A percentile compares a stretch with the other conserved stretches of the same genome.
These are phyloP conservation scores for Leishmania major DNA, from an alignment of 208 protist species.

Conservation along the genomic window DNA sequence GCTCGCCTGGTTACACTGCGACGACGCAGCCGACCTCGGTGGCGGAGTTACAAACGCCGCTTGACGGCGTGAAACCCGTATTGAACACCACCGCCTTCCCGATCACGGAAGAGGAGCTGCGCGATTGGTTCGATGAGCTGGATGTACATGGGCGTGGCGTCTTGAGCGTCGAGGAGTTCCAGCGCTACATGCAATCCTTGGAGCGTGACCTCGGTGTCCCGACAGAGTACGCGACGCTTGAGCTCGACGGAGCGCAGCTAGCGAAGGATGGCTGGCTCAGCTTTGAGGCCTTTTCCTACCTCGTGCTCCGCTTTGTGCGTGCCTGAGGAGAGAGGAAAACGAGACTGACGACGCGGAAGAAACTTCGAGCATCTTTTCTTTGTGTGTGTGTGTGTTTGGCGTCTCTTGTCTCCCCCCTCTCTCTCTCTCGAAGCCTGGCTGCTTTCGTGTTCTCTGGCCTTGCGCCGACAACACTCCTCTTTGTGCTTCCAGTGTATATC, in stretches of 20 bases:
- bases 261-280: conserved; percentile 51
- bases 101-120: conserved; percentile 58
- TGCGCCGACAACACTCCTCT: background rate
- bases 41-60: conserved; percentile 2
- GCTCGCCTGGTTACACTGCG: conserved; percentile 42
- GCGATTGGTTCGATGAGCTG: conserved; percentile 70
- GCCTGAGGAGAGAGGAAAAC: conserved; percentile 11
- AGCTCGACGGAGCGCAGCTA: conserved; percentile 47
- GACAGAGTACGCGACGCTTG: conserved; percentile 41
- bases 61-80: conserved; percentile 36
- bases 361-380: background rate
- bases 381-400: background rate
- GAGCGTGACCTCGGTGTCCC: conserved; percentile 72
- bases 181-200: conserved; percentile 46
- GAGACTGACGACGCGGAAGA: background rate
- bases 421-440: background rate
- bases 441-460: background rate
- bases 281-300: conserved; percentile 83
- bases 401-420: background rate
- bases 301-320: conserved; percentile 64
- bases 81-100: conserved; percentile 70
- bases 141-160: conserved; percentile 37
- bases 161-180: conserved; percentile 50
- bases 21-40: conserved; percentile 12
- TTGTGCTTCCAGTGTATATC: background rate